Evolutionary conservation across 768 basidiomycete species (phyloP).

Genomic region (Mycena maculata): DNA sequence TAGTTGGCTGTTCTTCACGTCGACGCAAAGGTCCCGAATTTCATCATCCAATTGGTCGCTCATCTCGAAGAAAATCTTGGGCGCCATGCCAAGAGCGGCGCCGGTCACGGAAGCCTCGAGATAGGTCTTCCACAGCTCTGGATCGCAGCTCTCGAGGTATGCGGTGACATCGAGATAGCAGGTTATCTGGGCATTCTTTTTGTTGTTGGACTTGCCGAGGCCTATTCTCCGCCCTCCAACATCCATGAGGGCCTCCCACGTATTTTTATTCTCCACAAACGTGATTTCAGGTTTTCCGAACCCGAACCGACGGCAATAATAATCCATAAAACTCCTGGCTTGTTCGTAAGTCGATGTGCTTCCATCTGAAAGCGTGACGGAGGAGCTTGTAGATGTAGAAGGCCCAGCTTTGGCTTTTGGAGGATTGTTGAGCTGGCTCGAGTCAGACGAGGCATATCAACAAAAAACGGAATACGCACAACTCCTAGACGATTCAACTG

Average conservation of each 20-base stretch:
- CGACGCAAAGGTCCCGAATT: slow-evolving; percentile 75
- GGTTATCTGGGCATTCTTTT: slow-evolving; percentile 76
- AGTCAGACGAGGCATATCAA: background rate
- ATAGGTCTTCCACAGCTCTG: slow-evolving; percentile 81
- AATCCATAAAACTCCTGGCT: slow-evolving; percentile 93
- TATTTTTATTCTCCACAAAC: slow-evolving; percentile 53
- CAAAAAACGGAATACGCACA: slow-evolving; percentile 57
- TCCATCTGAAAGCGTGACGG: slow-evolving; percentile 67
- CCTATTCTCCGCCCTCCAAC: slow-evolving; percentile 87
- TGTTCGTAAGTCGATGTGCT: slow-evolving; percentile 72
- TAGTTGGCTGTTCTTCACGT: slow-evolving; percentile 71
- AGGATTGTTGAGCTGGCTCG: slow-evolving; percentile 53
- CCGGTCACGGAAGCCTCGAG: slow-evolving; percentile 69
- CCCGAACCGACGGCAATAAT: slow-evolving; percentile 84
- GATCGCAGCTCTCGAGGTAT: slow-evolving; percentile 89
- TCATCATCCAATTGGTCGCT: slow-evolving; percentile 72
- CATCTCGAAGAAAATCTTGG: slow-evolving; percentile 74
- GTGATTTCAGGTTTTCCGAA: slow-evolving; percentile 81
- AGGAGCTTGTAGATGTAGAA: slow-evolving; percentile 36
- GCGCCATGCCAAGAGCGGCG: slow-evolving; percentile 77
- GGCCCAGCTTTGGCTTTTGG: slow-evolving; percentile 41
- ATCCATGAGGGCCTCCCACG: slow-evolving; percentile 81
- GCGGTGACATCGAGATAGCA: slow-evolving; percentile 90
- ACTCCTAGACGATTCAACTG: slow-evolving; percentile 73
- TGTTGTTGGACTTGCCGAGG: slow-evolving; percentile 73